Evolutionary conservation across 257 asterid genomes (phyloP).

Genomic region (Forsythia suspensa): DNA sequence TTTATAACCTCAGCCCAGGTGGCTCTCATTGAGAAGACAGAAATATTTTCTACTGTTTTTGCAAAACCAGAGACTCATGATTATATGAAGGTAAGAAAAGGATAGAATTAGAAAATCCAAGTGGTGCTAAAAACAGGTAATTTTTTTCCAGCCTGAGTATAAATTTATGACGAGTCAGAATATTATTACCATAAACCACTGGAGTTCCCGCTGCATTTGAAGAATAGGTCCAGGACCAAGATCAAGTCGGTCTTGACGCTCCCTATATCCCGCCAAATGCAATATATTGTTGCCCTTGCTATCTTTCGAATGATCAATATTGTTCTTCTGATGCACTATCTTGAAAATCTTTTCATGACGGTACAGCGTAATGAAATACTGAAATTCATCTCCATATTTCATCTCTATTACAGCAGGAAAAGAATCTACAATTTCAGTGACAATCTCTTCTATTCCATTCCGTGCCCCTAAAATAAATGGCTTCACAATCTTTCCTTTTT

Average conservation of each 20-base stretch:
- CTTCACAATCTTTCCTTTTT: no score
- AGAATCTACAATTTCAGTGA: neutral
- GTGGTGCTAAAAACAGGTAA: neutral
- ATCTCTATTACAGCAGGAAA: constrained; percentile 1
- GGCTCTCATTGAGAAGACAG: no score
- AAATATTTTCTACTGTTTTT: no score
- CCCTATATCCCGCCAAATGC: neutral
- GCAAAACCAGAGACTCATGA: no score
- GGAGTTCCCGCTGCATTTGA: constrained; percentile 28
- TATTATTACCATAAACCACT: constrained; percentile 23
- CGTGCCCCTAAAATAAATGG: constrained; percentile 7
- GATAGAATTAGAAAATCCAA: no score
- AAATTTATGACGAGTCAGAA: neutral
- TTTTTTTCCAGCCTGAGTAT: no score
- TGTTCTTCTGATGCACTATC: constrained; percentile 8
- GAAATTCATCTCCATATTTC: neutral
- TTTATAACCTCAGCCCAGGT: no score
- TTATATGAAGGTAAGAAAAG: no score
- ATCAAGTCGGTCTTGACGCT: constrained; percentile 11
- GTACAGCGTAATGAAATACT: constrained; percentile 13
- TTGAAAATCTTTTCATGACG: constrained; percentile 13
- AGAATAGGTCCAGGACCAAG: constrained; percentile 17
- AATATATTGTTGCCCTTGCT: neutral
- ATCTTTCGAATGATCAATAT: neutral
- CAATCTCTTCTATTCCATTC: constrained; percentile 5